Conservation (phyloP, 2,329 filamentous ascomycete genomes). For the Colletotrichum lini region DNA sequence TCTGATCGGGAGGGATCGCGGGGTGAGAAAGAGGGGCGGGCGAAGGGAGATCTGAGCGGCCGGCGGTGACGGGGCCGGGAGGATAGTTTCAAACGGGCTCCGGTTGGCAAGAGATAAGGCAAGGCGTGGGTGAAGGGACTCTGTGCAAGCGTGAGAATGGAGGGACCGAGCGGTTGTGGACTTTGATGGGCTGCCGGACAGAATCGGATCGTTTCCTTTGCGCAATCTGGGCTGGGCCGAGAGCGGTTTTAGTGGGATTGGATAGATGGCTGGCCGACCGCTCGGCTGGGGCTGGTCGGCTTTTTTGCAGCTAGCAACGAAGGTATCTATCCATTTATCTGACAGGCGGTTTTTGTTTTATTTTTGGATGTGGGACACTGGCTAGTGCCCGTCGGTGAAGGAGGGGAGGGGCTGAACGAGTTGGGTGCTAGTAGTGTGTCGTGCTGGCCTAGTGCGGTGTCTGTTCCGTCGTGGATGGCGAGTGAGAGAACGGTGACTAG, state of each 20-base stretch:
- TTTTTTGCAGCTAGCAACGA: neutral
- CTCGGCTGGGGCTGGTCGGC: neutral
- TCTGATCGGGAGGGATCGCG: slow-evolving; percentile 12
- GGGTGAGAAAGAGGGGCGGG: slow-evolving; percentile 7
- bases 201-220: neutral
- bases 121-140: neutral
- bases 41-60: slow-evolving; percentile 32
- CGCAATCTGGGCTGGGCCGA: neutral
- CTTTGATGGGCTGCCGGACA: neutral
- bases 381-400: slow-evolving; percentile 20
- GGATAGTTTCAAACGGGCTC: neutral
- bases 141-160: neutral
- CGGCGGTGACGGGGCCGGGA: slow-evolving; percentile 23
- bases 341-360: neutral
- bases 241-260: neutral
- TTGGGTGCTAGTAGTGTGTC: neutral
- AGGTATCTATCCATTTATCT: neutral
- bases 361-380: neutral
- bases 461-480: neutral
- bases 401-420: neutral
- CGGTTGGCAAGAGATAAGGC: slow-evolving; percentile 3
- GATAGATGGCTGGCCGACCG: neutral
- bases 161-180: neutral
- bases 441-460: neutral
- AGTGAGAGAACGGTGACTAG: neutral